Evolutionary conservation across 2,329 filamentous ascomycete genomes (phyloP).

Genomic region (Colletotrichum tofieldiae): DNA sequence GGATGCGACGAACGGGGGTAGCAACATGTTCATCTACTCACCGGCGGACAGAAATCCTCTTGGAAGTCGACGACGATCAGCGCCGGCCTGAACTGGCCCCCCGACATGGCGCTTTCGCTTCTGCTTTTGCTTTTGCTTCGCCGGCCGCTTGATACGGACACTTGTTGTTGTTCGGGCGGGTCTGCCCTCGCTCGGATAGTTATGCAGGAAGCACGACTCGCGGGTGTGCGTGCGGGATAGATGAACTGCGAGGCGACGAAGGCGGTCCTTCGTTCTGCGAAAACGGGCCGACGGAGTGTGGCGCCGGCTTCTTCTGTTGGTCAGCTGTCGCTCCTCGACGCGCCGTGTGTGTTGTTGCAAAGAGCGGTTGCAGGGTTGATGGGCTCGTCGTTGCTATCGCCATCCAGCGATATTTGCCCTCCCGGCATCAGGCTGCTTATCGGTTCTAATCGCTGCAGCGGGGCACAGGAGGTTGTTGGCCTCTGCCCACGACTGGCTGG

Average conservation of each 20-base stretch:
- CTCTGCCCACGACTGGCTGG: background rate
- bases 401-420: background rate
- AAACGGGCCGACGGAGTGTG: background rate
- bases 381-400: background rate
- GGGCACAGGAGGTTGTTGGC: background rate
- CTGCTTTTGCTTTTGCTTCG: background rate
- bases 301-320: background rate
- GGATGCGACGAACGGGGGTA: constrained; percentile 29
- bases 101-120: constrained; percentile 44
- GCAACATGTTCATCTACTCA: constrained; percentile 61
- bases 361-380: background rate
- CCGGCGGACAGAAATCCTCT: constrained; percentile 94
- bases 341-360: background rate
- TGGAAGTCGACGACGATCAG: constrained; percentile 89
- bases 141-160: background rate
- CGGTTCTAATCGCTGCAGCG: background rate
- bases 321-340: background rate
- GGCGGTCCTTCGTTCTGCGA: background rate
- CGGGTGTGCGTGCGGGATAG: background rate
- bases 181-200: background rate
- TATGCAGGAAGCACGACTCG: background rate
- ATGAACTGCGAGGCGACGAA: background rate
- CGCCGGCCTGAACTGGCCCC: constrained; percentile 61
- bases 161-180: background rate
- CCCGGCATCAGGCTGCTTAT: background rate